Conservation (phyloP, 2,329 filamentous ascomycete species). For the Massarina eburnea region DNA sequence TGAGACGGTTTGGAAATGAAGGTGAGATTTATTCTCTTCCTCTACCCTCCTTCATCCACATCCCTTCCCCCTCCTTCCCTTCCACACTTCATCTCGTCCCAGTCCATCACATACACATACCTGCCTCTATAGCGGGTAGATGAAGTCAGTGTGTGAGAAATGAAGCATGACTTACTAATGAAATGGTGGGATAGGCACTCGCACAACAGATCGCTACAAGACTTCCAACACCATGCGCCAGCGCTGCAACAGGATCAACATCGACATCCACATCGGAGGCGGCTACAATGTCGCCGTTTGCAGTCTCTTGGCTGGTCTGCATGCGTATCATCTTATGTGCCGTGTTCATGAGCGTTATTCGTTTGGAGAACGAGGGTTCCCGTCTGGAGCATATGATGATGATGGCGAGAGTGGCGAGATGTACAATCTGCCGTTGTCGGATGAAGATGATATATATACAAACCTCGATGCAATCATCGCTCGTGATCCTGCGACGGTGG, state of each 20-base stretch:
- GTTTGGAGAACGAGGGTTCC: neutral
- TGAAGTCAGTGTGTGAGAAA: too few species aligned
- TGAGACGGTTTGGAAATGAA: neutral
- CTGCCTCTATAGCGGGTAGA: too few species aligned
- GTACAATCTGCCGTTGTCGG: too few species aligned
- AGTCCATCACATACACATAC: too few species aligned
- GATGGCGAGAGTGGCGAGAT: too few species aligned
- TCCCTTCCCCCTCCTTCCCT: neutral
- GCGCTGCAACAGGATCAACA: constrained; percentile 8
- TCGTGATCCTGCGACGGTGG: too few species aligned
- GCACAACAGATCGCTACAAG: neutral
- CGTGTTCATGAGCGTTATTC: neutral
- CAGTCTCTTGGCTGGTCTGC: neutral
- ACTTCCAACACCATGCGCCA: constrained; percentile 1
- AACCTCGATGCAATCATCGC: too few species aligned
- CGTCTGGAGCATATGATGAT: neutral
- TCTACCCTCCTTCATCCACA: neutral
- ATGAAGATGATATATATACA: too few species aligned
- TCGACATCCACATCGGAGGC: constrained; percentile 9
- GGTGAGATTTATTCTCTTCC: neutral
- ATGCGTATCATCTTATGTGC: constrained; percentile 1
- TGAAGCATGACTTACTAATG: neutral
- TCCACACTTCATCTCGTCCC: too few species aligned
- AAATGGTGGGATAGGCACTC: neutral
- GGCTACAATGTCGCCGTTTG: constrained; percentile 5